Evolutionary conservation across 2,329 filamentous ascomycete genomes (phyloP).

Genomic region (Botrytis squamosa): DNA sequence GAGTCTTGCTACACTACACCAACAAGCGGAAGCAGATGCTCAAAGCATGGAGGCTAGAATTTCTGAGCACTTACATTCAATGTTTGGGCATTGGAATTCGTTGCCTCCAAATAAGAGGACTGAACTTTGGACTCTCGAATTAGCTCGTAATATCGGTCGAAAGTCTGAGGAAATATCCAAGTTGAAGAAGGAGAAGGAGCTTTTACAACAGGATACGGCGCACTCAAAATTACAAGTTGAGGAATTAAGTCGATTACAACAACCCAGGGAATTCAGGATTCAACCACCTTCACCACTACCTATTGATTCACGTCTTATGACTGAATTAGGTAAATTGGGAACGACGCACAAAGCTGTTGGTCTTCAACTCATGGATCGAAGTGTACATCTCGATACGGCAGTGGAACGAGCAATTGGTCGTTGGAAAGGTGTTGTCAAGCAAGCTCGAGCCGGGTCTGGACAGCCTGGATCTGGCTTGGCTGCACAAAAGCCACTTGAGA

Average conservation of each 20-base stretch:
- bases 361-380: constrained; percentile 50
- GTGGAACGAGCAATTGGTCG: constrained; percentile 57
- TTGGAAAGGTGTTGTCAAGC: constrained; percentile 61
- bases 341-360: constrained; percentile 46
- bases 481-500: constrained; percentile 49
- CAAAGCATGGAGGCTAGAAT: constrained; percentile 64
- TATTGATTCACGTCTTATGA: constrained; percentile 50
- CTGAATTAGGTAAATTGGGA: constrained; percentile 48
- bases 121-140: constrained; percentile 61
- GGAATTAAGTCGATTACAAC: constrained; percentile 57
- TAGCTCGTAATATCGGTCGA: constrained; percentile 59
- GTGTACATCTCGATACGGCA: constrained; percentile 52
- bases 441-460: constrained; percentile 43
- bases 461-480: constrained; percentile 45
- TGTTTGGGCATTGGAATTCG: constrained; percentile 73
- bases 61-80: constrained; percentile 71
- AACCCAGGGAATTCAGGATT: constrained; percentile 59
- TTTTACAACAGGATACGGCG: constrained; percentile 50
- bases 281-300: constrained; percentile 52
- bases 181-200: constrained; percentile 48
- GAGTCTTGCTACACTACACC: constrained; percentile 41
- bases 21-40: constrained; percentile 40
- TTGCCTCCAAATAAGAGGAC: constrained; percentile 56
- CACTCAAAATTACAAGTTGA: constrained; percentile 59
- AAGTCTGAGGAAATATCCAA: constrained; percentile 53